phyloP scores from a whole-genome alignment of 2,329 filamentous ascomycete species.

The Exophiala calicioides region DNA sequence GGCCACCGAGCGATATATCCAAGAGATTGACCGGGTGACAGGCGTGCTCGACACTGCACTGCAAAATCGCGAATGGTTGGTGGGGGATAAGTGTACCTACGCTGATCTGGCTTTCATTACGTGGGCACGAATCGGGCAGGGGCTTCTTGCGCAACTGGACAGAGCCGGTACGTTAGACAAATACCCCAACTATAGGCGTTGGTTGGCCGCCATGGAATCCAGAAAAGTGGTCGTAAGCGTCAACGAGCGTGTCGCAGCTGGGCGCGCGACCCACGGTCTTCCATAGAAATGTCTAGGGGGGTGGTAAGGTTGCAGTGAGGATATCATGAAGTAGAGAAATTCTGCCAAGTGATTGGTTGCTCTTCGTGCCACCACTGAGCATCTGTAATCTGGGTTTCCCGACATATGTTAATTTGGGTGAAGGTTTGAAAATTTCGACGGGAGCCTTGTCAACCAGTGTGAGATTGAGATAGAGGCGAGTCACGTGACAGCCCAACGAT shows the following conservation, averaged over 20 bases:
- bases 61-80: slow-evolving; percentile 39
- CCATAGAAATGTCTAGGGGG: too few relatives aligned
- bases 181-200: not conserved
- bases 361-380: too few relatives aligned
- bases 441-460: too few relatives aligned
- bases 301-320: too few relatives aligned
- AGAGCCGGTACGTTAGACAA: not conserved
- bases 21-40: slow-evolving; percentile 47
- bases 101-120: slow-evolving; percentile 44
- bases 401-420: too few relatives aligned
- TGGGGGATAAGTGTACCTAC: slow-evolving; percentile 46
- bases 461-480: too few relatives aligned
- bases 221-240: not conserved
- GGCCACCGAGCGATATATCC: slow-evolving; percentile 48
- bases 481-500: too few relatives aligned
- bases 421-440: too few relatives aligned
- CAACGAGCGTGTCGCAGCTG: not conserved
- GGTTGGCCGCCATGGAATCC: not conserved
- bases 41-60: slow-evolving; percentile 47
- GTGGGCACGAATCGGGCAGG: not conserved
- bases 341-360: too few relatives aligned
- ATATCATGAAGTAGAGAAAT: too few relatives aligned
- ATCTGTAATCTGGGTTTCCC: too few relatives aligned
- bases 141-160: not conserved
- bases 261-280: not conserved